phyloP scores from a whole-genome alignment of 2,329 filamentous ascomycete genomes.

The Aschersonia sp. region DNA sequence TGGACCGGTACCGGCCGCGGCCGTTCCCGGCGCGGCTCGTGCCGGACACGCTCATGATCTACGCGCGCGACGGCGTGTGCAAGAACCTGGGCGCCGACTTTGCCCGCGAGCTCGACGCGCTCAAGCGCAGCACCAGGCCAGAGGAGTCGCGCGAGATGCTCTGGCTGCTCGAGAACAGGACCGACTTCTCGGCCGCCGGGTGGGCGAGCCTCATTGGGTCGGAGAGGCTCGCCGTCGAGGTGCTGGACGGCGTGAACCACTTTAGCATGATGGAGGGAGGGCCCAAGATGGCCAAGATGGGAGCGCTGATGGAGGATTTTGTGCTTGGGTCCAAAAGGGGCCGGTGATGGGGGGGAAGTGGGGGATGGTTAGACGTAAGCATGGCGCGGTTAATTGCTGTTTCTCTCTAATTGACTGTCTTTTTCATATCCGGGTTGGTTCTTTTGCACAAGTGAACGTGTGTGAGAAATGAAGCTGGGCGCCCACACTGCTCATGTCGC shows the following conservation, averaged over 20 bases:
- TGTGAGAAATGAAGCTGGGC: too few relatives aligned
- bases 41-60: slow-evolving; percentile 50
- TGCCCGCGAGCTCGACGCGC: not conserved
- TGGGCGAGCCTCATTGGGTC: slow-evolving; percentile 17
- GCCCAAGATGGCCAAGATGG: not conserved
- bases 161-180: slow-evolving; percentile 60
- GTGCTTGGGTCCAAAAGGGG: not conserved
- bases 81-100: slow-evolving; percentile 37
- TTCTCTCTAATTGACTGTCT: too few relatives aligned
- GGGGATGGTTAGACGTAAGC: too few relatives aligned
- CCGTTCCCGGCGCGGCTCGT: slow-evolving; percentile 28
- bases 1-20: slow-evolving; percentile 54
- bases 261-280: slow-evolving; percentile 51
- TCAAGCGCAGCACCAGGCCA: slow-evolving; percentile 4
- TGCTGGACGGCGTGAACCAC: slow-evolving; percentile 54
- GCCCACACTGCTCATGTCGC: too few relatives aligned
- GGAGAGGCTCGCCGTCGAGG: slow-evolving; percentile 55
- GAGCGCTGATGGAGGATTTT: not conserved
- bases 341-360: too few relatives aligned
- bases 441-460: too few relatives aligned
- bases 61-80: slow-evolving; percentile 62
- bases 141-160: slow-evolving; percentile 45
- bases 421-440: too few relatives aligned
- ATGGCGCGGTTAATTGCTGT: too few relatives aligned
- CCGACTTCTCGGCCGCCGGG: slow-evolving; percentile 37